phyloP scores from a whole-genome alignment of 139 green algal genomes.

The Coelastrella sp. region DNA sequence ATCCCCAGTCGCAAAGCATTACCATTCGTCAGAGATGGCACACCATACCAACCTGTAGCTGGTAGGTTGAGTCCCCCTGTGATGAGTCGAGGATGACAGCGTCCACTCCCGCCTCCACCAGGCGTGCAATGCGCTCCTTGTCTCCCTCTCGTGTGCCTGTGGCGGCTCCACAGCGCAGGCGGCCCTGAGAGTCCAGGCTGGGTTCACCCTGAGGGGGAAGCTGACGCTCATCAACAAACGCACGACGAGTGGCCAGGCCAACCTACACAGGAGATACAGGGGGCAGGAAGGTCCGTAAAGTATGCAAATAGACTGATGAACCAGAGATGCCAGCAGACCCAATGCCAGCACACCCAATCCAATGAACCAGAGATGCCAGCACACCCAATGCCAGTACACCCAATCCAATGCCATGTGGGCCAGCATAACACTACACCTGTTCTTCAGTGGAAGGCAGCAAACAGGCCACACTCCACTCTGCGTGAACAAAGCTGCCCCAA shows the following conservation, averaged over 20 bases:
- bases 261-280: conserved; percentile 23
- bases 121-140: conserved; percentile 75
- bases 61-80: conserved; percentile 93
- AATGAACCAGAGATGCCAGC: no score
- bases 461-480: no score
- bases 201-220: conserved; percentile 67
- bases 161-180: conserved; percentile 88
- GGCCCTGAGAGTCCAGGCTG: conserved; percentile 77
- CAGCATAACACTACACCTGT: no score
- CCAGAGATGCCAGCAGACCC: no score
- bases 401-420: no score
- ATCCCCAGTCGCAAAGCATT: no score
- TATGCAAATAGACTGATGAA: no score
- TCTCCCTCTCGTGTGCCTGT: conserved; percentile 91
- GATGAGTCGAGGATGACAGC: conserved; percentile 93
- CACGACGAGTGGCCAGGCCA: conserved; percentile 74
- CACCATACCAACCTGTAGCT: conserved; percentile 54
- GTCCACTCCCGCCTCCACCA: conserved; percentile 76
- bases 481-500: no score
- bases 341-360: no score
- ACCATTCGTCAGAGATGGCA: no score
- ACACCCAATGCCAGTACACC: no score
- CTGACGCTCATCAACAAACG: conserved; percentile 67
- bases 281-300: background rate
- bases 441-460: no score